Percentiles rank a stretch among this genome's conserved stretches.
Conservation (phyloP, 495 filamentous ascomycete species). For the Rostrohypoxylon terebratum region DNA sequence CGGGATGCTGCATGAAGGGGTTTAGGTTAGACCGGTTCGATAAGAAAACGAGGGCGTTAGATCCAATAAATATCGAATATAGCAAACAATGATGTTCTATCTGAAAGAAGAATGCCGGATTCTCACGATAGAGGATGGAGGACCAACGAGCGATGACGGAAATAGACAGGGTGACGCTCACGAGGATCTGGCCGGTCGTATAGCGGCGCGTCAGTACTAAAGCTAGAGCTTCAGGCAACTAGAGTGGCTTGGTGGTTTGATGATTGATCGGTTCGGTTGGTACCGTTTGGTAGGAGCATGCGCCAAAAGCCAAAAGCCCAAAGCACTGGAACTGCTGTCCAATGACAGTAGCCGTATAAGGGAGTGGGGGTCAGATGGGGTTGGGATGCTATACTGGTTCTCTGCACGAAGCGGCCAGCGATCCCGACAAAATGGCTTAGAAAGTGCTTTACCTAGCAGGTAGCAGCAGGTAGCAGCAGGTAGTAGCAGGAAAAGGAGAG, state of each 20-base stretch:
- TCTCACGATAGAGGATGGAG: constrained; percentile 29
- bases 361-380: constrained; percentile 43
- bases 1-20: constrained; percentile 34
- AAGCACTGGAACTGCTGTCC: constrained; percentile 27
- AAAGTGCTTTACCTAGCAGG: constrained; percentile 21
- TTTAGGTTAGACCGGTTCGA: constrained; percentile 24
- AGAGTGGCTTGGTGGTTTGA: constrained; percentile 26
- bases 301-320: constrained; percentile 12
- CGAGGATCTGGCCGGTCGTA: constrained; percentile 41
- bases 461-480: constrained; percentile 21
- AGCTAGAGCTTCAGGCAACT: constrained; percentile 24
- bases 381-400: constrained; percentile 28
- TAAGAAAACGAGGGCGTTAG: constrained; percentile 10
- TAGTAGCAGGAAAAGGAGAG: background rate
- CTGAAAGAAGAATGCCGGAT: constrained; percentile 16
- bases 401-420: constrained; percentile 42
- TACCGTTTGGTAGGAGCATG: constrained; percentile 24
- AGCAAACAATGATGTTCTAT: constrained; percentile 24
- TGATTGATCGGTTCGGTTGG: too few species aligned
- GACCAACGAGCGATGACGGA: constrained; percentile 23
- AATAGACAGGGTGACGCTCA: constrained; percentile 36
- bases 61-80: constrained; percentile 29
- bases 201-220: constrained; percentile 34
- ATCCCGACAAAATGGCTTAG: constrained; percentile 35
- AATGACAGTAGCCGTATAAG: constrained; percentile 14